phyloP scores from a whole-genome alignment of 768 basidiomycete species.

The Gautieria morchelliformis region DNA sequence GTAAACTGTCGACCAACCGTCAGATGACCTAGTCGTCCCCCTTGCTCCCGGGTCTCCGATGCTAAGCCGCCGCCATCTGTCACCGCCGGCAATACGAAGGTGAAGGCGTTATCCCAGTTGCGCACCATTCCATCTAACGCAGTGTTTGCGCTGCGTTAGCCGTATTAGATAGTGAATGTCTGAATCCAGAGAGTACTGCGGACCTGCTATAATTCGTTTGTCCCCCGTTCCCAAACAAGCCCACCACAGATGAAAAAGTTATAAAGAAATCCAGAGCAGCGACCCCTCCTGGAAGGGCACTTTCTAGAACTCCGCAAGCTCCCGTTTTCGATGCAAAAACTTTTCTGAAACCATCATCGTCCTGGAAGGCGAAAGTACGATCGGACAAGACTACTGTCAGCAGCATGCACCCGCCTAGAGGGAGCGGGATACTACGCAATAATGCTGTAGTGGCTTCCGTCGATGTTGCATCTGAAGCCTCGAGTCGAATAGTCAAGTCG shows the following conservation, averaged over 20 bases:
- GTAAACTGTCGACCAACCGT: neutral
- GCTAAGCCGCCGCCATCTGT: conserved; percentile 16
- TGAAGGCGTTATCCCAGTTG: conserved; percentile 22
- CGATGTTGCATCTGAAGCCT: conserved; percentile 24
- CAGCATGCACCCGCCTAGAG: conserved; percentile 26
- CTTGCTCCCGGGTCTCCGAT: conserved; percentile 1
- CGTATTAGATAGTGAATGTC: neutral
- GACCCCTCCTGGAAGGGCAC: conserved; percentile 15
- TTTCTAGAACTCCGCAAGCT: conserved; percentile 19
- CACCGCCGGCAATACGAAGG: conserved; percentile 24
- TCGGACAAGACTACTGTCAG: conserved; percentile 24
- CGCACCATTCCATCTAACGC: conserved; percentile 20
- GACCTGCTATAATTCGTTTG: conserved; percentile 31
- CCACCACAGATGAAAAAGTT: conserved; percentile 23
- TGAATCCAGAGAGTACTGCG: neutral
- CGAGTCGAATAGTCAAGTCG: conserved; percentile 23
- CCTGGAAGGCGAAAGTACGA: conserved; percentile 22
- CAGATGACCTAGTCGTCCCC: conserved; percentile 4
- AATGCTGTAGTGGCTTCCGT: conserved; percentile 13
- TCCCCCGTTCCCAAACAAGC: conserved; percentile 25
- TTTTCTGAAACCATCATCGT: conserved; percentile 18
- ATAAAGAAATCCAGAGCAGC: conserved; percentile 26
- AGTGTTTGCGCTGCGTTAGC: conserved; percentile 22
- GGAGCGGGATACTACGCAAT: conserved; percentile 13
- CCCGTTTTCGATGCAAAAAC: conserved; percentile 22